phyloP scores from a whole-genome alignment of 371 early-diverging fungal species.

The Phascolomyces articulosus region DNA sequence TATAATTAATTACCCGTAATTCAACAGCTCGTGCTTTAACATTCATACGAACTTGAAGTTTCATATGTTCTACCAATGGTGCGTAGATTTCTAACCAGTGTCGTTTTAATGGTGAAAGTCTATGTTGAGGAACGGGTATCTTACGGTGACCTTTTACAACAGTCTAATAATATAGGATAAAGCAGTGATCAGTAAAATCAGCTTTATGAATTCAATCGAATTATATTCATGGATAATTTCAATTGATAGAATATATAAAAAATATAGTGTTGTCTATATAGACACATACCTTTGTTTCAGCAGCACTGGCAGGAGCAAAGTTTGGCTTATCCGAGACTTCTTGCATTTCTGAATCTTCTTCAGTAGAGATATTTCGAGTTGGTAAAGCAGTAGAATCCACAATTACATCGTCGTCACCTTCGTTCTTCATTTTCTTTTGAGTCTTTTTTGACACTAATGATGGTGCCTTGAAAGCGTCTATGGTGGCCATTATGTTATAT shows the following conservation, averaged over 20 bases:
- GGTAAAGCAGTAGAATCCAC: constrained; percentile 64
- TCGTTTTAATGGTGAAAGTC: constrained; percentile 91
- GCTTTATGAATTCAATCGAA: too few relatives aligned
- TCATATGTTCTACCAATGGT: constrained; percentile 98
- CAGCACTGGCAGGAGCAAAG: constrained; percentile 42
- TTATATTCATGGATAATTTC: too few relatives aligned
- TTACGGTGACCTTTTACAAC: constrained; percentile 67
- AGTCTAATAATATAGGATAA: constrained; percentile 26
- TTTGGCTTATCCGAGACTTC: constrained; percentile 46
- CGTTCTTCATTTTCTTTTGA: constrained; percentile 34
- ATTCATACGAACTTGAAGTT: constrained; percentile 98
- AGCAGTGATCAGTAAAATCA: neutral
- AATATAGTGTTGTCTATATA: neutral
- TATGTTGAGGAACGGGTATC: constrained; percentile 92
- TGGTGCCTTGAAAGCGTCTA: constrained; percentile 61
- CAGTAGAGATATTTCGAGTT: constrained; percentile 26
- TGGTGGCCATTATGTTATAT: constrained; percentile 42
- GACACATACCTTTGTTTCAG: constrained; percentile 36
- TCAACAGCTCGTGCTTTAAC: constrained; percentile 89
- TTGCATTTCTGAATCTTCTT: constrained; percentile 58
- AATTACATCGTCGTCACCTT: constrained; percentile 61
- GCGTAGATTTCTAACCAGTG: constrained; percentile 99
- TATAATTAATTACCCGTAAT: constrained; percentile 61
- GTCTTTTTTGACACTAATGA: constrained; percentile 55
- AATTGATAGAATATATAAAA: too few relatives aligned